These are phyloP conservation scores for Eucalyptus camaldulensis DNA, from an alignment of 345 rosid genomes.

Conservation along the genomic window DNA sequence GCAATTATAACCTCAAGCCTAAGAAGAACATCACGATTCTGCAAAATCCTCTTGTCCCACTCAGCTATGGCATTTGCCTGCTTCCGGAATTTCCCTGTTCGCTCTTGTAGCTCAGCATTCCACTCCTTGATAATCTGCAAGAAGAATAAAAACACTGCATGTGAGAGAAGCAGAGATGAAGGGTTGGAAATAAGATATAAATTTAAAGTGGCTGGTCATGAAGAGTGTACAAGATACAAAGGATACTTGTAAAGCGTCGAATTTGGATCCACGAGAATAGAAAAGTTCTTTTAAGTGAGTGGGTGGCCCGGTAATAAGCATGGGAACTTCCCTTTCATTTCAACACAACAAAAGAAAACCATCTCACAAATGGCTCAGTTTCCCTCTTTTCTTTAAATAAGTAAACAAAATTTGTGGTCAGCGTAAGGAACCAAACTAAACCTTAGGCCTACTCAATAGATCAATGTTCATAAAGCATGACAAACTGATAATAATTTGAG, in stretches of 20 bases:
- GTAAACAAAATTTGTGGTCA: not conserved
- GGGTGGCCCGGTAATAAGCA: not conserved
- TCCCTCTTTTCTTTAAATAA: not conserved
- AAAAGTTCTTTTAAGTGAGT: not conserved
- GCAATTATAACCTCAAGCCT: conserved; percentile 76
- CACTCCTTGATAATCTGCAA: conserved; percentile 90
- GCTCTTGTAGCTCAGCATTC: conserved; percentile 92
- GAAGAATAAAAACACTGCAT: not conserved
- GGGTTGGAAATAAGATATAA: not conserved
- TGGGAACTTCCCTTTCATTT: not conserved
- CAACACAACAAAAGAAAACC: not conserved
- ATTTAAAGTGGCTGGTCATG: not conserved
- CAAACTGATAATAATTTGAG: not conserved
- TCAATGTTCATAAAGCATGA: not conserved
- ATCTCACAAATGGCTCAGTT: not conserved
- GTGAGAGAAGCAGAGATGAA: not conserved
- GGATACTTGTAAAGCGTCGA: not conserved
- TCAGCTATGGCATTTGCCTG: conserved; percentile 95
- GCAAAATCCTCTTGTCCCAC: conserved; percentile 97
- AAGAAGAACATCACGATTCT: conserved; percentile 91
- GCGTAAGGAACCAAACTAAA: not conserved
- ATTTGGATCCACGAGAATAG: not conserved
- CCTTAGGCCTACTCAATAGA: not conserved
- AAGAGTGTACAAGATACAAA: not conserved
- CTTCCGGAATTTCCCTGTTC: conserved; percentile 79